Evolutionary conservation across 768 basidiomycete genomes (phyloP).

Genomic region (Epithele typhae): DNA sequence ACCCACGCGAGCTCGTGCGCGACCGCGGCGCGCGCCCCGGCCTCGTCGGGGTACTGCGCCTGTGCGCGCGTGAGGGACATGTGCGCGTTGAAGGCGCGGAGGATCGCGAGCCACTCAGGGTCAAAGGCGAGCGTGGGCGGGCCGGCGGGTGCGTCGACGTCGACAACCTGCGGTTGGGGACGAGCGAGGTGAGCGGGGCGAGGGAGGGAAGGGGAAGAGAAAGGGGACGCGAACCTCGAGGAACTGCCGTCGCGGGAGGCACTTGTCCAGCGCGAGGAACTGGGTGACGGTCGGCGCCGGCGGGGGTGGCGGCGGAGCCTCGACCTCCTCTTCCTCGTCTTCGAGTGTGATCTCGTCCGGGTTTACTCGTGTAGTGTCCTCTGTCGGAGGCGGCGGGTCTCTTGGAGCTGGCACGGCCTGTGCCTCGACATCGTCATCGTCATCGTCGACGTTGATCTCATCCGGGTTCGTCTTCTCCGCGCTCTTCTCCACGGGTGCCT

Average conservation of each 20-base stretch:
- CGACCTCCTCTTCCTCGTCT: slow-evolving; percentile 42
- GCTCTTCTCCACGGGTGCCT: background rate
- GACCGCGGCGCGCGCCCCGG: slow-evolving; percentile 47
- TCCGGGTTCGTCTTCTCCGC: slow-evolving; percentile 29
- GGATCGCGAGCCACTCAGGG: slow-evolving; percentile 92
- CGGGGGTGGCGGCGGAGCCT: slow-evolving; percentile 31
- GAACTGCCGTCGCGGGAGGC: slow-evolving; percentile 53
- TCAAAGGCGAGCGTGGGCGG: slow-evolving; percentile 61
- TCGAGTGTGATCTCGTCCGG: slow-evolving; percentile 50
- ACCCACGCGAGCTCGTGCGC: slow-evolving; percentile 67
- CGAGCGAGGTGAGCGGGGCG: background rate
- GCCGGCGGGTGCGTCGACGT: slow-evolving; percentile 34
- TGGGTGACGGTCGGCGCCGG: slow-evolving; percentile 44
- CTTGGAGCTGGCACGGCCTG: background rate
- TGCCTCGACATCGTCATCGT: slow-evolving; percentile 22
- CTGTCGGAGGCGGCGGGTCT: background rate
- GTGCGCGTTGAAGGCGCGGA: slow-evolving; percentile 78
- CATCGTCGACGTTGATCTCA: slow-evolving; percentile 37
- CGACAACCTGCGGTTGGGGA: slow-evolving; percentile 54
- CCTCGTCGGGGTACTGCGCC: slow-evolving; percentile 54
- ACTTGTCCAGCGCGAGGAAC: slow-evolving; percentile 92
- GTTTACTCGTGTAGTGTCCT: slow-evolving; percentile 22
- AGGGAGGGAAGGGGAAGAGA: too few relatives aligned
- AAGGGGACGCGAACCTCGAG: slow-evolving; percentile 54
- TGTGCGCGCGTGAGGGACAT: slow-evolving; percentile 54